A percentile compares a stretch with the other conserved stretches of the same genome.
Evolutionary conservation across 202 grass and related monocot species (phyloP).

Genomic region (Panicum hallii): DNA sequence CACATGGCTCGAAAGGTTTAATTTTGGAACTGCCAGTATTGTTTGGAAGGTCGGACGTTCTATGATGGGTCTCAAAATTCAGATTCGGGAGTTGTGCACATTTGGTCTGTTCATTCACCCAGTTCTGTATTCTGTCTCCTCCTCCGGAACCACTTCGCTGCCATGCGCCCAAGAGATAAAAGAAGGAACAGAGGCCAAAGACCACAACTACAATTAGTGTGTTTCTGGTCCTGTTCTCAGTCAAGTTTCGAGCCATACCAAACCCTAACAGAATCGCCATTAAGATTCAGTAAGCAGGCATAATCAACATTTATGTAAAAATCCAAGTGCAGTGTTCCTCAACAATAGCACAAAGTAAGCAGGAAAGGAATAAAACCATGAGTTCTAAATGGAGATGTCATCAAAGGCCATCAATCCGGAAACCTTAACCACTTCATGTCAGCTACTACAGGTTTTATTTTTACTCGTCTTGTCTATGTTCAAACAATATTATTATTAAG

Average conservation of each 20-base stretch:
- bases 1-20: constrained; percentile 71
- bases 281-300: constrained; percentile 31
- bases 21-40: constrained; percentile 40
- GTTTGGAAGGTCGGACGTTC: constrained; percentile 48
- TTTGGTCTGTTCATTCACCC: constrained; percentile 82
- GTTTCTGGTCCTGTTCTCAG: constrained; percentile 69
- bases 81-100: constrained; percentile 62
- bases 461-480: not conserved
- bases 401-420: not conserved
- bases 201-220: constrained; percentile 60
- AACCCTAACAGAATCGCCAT: constrained; percentile 41
- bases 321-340: not conserved
- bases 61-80: constrained; percentile 86
- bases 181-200: constrained; percentile 78
- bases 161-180: constrained; percentile 87
- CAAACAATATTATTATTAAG: not conserved
- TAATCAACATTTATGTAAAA: constrained; percentile 19
- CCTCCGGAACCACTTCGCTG: constrained; percentile 74
- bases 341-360: constrained; percentile 1
- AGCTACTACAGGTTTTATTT: not conserved
- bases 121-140: constrained; percentile 72
- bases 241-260: constrained; percentile 63
- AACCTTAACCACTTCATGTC: not conserved
- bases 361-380: constrained; percentile 13
- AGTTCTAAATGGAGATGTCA: not conserved